Base-by-base conservation (phyloP, 1,284 basidiomycete species). In the Sporisorium reilianum region DNA sequence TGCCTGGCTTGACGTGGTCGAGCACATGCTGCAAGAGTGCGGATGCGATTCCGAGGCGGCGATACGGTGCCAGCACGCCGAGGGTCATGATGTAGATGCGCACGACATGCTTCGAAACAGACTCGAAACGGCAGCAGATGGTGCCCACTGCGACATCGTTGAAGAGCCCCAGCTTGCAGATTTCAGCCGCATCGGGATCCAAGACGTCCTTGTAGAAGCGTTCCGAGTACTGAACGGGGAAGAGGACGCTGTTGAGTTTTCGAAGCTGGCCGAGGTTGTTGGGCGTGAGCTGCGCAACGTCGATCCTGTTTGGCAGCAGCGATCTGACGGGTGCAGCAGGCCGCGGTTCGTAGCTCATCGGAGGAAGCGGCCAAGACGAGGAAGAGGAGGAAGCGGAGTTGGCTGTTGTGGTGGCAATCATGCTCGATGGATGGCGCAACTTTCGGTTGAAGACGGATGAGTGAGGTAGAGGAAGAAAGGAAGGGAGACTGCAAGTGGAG, bases 71-170 rank as follows among this genome's bases (percentile, higher is more conserved):
- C 5, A 86, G 75, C 4, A 86, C 84, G 20, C 85, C 85, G n/a
- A 86, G 78, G 3, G 85, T 86, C 85, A 85, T 85, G 58, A 86
- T 80, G 75, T 86, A 86, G 25, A 86, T 78, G 20, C 79, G 80
- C 20, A 79, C 82, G 2, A 46, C 58, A 22, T 67, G 56, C 16
- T 56, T 60, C 16, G 67, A 74, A 32, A 68, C 66, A 9, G 48
- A 70, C 58, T 86, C 86, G 34, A 85, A 61, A 10, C 85, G 78
- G 55, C 81, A 85, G 46, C 83, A 81, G 46, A 86, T 67, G 57
- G 82, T 81, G 18, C 82, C 85, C 20, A 86, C 85, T 12, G 85
- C 81, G 18, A 86, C 77, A 55, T 86, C 86, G 60, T 86, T 86
- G 80, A 85, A 86, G 38, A 84, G 81, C 26, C 82, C 82, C n/a